phyloP scores from a whole-genome alignment of 1,284 basidiomycete genomes.

The Porodaedalea pini region DNA sequence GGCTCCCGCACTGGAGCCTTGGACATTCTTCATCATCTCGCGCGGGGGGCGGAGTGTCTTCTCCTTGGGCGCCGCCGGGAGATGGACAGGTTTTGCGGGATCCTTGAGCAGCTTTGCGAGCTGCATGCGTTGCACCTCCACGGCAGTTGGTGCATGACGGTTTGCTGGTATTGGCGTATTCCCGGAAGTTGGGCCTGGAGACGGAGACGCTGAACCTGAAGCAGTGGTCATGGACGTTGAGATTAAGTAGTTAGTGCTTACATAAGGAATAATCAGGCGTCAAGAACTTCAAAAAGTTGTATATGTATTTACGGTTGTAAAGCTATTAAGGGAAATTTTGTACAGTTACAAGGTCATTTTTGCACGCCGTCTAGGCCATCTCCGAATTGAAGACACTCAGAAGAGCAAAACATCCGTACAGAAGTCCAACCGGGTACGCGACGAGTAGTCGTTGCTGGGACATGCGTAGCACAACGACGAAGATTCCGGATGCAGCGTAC shows the following conservation, averaged over 20 bases:
- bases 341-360: conserved; percentile 10
- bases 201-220: conserved; percentile 25
- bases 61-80: conserved; percentile 74
- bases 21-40: conserved; percentile 99
- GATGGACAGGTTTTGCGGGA: conserved; percentile 72
- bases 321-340: too few relatives aligned
- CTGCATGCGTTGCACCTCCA: conserved; percentile 72
- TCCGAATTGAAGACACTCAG: conserved; percentile 74
- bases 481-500: conserved; percentile 90
- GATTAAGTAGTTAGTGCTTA: background rate
- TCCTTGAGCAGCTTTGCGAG: conserved; percentile 86
- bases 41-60: conserved; percentile 74
- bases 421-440: conserved; percentile 87
- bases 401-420: conserved; percentile 91
- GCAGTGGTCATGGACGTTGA: conserved; percentile 12
- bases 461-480: conserved; percentile 90
- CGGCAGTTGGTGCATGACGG: conserved; percentile 66
- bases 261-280: background rate
- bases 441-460: conserved; percentile 89
- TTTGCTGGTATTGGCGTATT: conserved; percentile 7
- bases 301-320: background rate
- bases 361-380: conserved; percentile 17
- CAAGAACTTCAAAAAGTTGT: background rate
- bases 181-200: conserved; percentile 31
- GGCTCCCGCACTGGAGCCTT: conserved; percentile 89